Percentiles rank a stretch among this genome's conserved stretches.
phyloP scores from a whole-genome alignment of 768 basidiomycete species.

The Naematelia encephala region DNA sequence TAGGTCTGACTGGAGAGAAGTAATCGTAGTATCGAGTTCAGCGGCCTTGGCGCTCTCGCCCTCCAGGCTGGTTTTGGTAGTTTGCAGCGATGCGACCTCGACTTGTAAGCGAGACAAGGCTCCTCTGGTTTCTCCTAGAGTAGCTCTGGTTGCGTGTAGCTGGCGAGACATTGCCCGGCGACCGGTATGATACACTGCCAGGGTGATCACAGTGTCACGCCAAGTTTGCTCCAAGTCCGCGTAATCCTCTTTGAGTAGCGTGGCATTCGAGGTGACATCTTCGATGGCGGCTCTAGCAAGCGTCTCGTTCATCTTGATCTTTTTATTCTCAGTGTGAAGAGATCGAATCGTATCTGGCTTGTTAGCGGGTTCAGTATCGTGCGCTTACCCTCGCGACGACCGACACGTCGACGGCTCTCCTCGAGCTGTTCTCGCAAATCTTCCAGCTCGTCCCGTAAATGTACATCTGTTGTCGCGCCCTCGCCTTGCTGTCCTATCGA shows the following conservation, averaged over 20 bases:
- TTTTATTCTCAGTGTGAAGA: constrained; percentile 4
- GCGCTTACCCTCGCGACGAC: not conserved
- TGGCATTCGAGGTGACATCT: not conserved
- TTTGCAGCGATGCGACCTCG: not conserved
- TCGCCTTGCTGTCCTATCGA: not conserved
- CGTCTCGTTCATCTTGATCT: not conserved
- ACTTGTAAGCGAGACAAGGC: not conserved
- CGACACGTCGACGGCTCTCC: not conserved
- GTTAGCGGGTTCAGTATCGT: not conserved
- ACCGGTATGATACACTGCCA: not conserved
- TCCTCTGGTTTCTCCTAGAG: not conserved
- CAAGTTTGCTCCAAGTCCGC: not conserved
- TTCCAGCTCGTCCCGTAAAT: not conserved
- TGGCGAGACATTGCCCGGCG: not conserved
- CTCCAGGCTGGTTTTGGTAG: not conserved
- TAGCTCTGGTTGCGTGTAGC: not conserved
- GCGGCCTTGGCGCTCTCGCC: not conserved
- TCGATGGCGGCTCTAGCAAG: not conserved
- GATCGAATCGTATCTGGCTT: not conserved
- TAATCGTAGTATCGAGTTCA: not conserved
- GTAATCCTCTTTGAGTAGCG: not conserved
- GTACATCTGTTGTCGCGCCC: not conserved
- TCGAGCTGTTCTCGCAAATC: not conserved
- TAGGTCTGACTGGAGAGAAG: not conserved
- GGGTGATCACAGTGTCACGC: not conserved